phyloP scores from a whole-genome alignment of 164 flowering plant genomes.

The Umbellularia californica region DNA sequence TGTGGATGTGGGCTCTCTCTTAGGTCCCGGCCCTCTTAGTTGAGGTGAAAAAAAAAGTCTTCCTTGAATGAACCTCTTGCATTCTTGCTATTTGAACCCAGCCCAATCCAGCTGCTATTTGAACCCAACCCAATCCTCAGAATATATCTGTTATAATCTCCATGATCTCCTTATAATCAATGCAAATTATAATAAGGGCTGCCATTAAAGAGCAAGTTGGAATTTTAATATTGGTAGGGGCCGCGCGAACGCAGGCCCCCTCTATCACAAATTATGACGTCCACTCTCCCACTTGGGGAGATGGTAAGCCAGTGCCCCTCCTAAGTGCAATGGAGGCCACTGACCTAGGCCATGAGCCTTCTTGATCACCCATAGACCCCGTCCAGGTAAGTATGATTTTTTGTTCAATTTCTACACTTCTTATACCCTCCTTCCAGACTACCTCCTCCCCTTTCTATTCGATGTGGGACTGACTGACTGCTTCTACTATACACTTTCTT shows the following conservation, averaged over 20 bases:
- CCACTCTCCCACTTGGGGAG: constrained; percentile 5
- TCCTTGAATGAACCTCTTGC: too few relatives aligned
- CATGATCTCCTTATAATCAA: too few relatives aligned
- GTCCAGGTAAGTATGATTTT: constrained; percentile 4
- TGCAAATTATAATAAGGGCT: too few relatives aligned
- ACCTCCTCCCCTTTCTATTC: not conserved
- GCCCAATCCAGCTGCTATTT: too few relatives aligned
- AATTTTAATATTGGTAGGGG: not conserved
- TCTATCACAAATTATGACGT: constrained; percentile 9
- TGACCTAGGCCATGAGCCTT: constrained; percentile 4
- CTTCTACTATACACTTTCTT: too few relatives aligned
- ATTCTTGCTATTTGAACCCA: too few relatives aligned
- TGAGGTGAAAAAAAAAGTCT: too few relatives aligned
- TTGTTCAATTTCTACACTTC: not conserved
- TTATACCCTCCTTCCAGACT: not conserved
- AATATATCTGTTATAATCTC: too few relatives aligned
- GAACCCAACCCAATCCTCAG: too few relatives aligned
- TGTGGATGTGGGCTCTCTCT: too few relatives aligned
- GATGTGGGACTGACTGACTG: constrained; percentile 4
- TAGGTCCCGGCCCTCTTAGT: too few relatives aligned
- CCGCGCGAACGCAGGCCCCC: constrained; percentile 4
- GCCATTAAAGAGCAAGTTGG: too few relatives aligned
- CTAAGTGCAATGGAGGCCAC: constrained; percentile 6
- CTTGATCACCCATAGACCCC: constrained; percentile 2
- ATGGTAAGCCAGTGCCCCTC: constrained; percentile 3